These are phyloP conservation scores for Musa acuminata DNA, from an alignment of 176 grass and related monocot species.

Conservation along the genomic window DNA sequence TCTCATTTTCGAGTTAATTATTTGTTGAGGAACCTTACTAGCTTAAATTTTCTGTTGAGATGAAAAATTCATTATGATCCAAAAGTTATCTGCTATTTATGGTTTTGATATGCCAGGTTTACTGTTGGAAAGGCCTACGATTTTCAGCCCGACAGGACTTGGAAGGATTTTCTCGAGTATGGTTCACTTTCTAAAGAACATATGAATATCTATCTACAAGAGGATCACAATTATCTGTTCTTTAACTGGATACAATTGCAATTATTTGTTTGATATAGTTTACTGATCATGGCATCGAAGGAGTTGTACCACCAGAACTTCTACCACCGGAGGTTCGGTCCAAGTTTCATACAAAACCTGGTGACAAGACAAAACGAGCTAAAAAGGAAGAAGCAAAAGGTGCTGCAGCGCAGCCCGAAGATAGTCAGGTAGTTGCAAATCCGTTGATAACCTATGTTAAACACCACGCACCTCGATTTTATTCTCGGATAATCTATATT, in stretches of 20 bases:
- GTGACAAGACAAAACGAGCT: conserved; percentile 61
- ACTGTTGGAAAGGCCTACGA: conserved; percentile 91
- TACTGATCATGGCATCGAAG: conserved; percentile 78
- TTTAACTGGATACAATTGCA: conserved; percentile 16
- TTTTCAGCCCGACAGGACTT: conserved; percentile 82
- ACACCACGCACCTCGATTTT: background rate
- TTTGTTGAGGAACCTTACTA: background rate
- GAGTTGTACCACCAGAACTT: conserved; percentile 77
- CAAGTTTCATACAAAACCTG: conserved; percentile 57
- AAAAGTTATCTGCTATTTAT: background rate
- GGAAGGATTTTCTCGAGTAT: conserved; percentile 82
- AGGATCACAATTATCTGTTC: conserved; percentile 5
- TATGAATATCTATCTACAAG: background rate
- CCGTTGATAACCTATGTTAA: background rate
- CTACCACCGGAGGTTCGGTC: conserved; percentile 56
- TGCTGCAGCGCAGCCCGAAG: conserved; percentile 46
- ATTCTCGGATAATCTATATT: background rate
- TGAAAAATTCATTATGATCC: background rate
- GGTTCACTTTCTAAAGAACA: background rate
- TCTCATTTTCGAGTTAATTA: background rate
- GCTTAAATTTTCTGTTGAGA: background rate
- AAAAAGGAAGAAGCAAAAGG: conserved; percentile 63
- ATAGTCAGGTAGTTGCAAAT: conserved; percentile 39
- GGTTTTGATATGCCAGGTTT: conserved; percentile 47
- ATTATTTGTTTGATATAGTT: conserved; percentile 27